Evolutionary conservation across 495 filamentous ascomycete genomes (phyloP).

Genomic region (Daldinia bambusicola): DNA sequence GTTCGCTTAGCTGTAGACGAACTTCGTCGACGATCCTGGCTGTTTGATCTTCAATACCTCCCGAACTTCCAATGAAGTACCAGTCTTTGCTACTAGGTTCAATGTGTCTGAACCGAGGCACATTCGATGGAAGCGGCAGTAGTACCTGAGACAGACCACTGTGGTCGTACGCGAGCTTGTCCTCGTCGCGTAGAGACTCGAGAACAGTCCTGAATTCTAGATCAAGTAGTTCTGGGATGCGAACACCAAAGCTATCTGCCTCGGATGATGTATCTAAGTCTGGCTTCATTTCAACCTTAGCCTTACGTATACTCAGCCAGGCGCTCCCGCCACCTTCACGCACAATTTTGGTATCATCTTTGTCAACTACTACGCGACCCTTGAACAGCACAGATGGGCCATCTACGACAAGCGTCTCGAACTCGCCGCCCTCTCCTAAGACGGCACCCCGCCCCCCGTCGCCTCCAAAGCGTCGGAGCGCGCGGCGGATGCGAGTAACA

Average conservation of each 20-base stretch:
- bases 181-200: neutral
- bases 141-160: conserved; percentile 4
- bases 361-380: conserved; percentile 71
- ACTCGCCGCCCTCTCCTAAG: conserved; percentile 94
- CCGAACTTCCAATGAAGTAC: conserved; percentile 35
- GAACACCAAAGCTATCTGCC: conserved; percentile 45
- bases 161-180: conserved; percentile 13
- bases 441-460: conserved; percentile 67
- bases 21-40: conserved; percentile 51
- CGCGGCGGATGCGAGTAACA: conserved; percentile 65
- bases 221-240: conserved; percentile 61
- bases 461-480: conserved; percentile 75
- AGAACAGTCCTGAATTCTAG: conserved; percentile 52
- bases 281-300: conserved; percentile 64
- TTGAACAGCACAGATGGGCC: conserved; percentile 79
- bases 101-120: neutral
- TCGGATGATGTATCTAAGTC: conserved; percentile 8
- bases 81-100: conserved; percentile 34
- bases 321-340: conserved; percentile 77
- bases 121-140: neutral
- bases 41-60: conserved; percentile 51
- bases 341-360: conserved; percentile 62
- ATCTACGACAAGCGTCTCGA: conserved; percentile 89
- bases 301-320: conserved; percentile 68
- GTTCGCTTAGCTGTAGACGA: conserved; percentile 42